Base-by-base conservation (phyloP, 306 rosid genomes). In the Sphenostylis stenocarpa region DNA sequence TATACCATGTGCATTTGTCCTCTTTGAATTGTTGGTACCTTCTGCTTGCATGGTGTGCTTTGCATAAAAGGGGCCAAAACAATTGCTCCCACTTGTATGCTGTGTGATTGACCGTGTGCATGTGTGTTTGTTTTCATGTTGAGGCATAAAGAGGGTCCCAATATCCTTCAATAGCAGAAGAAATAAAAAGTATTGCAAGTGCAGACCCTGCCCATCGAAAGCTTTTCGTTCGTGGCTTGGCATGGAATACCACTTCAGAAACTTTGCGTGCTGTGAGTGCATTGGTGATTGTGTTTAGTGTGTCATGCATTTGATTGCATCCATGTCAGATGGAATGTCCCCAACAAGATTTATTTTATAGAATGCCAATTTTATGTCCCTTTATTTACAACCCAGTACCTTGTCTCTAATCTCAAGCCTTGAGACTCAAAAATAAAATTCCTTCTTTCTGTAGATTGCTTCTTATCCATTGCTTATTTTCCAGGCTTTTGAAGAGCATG, bases 221-320 rank as follows among this genome's bases (percentile, higher is more conserved):
- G 95, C 96, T 93, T 91, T 93, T 89, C 86, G 96, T 93, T 81
- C 91, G 91, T 81, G 91, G 93, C 85, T 87, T 93, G 95, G 86
- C 96, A 36, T 85, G 90, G 91, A 88, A 84, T 79, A 93, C 96
- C 84, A 56, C 86, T 75, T 83, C 93, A 62, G 94, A 86, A 80
- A 93, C 98, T 68, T 84, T 93, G 92, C 85, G 90, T 90, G 92
- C 82, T 86, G 93, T 92, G 96, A 90, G 96, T 92, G 96, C 49
- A 72, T 76, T 66, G 77, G 82, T 85, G 86, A 83, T 84, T 81
- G 84, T 92, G 89, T 73, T 82, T 70, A 53, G 86, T 78, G 87
- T 88, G 88, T 80, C 79, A 21, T 88, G 91, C 83, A 77, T 84
- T 90, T 68, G 83, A 81, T 48, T 75, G 86, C 34, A 15, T 28